Percentiles rank a stretch among this genome's conserved stretches.
These are phyloP conservation scores for Babesia bigemina DNA, from an alignment of 169 alveolate genomes.

Conservation along the genomic window DNA sequence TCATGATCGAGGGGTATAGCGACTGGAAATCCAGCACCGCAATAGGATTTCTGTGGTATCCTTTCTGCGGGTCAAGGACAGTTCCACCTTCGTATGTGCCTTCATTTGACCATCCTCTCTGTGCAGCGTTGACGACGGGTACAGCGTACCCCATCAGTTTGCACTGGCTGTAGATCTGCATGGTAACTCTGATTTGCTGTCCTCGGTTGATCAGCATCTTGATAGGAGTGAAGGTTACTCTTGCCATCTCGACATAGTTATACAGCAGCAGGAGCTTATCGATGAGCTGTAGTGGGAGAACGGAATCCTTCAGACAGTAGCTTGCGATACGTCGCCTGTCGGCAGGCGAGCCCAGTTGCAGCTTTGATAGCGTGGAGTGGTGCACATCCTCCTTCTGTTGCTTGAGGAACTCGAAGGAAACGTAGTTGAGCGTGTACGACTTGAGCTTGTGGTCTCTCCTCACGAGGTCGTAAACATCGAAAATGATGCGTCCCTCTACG, in stretches of 20 bases:
- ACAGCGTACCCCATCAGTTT: constrained; percentile 85
- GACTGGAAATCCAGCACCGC: constrained; percentile 99
- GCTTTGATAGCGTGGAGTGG: constrained; percentile 92
- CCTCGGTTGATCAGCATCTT: constrained; percentile 92
- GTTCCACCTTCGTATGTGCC: constrained; percentile 94
- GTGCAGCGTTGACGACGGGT: constrained; percentile 84
- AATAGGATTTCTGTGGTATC: constrained; percentile 96
- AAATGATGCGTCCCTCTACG: constrained; percentile 95
- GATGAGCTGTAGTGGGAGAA: constrained; percentile 94
- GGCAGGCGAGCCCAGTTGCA: constrained; percentile 91
- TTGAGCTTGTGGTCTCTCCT: constrained; percentile 95
- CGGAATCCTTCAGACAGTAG: constrained; percentile 98
- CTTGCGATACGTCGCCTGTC: constrained; percentile 98
- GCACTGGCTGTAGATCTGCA: constrained; percentile 93
- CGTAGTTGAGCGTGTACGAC: constrained; percentile 96
- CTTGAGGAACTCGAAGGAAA: constrained; percentile 93
- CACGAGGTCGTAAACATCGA: constrained; percentile 95
- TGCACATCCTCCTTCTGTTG: constrained; percentile 99
- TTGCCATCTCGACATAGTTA: constrained; percentile 98
- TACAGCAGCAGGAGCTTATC: constrained; percentile 93
- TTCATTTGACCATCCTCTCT: constrained; percentile 60
- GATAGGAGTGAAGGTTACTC: constrained; percentile 99
- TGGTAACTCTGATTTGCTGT: constrained; percentile 96
- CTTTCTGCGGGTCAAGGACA: constrained; percentile 92
- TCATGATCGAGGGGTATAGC: constrained; percentile 99